These are phyloP conservation scores for Purshia tridentata DNA, from an alignment of 306 rosid species.

Conservation along the genomic window DNA sequence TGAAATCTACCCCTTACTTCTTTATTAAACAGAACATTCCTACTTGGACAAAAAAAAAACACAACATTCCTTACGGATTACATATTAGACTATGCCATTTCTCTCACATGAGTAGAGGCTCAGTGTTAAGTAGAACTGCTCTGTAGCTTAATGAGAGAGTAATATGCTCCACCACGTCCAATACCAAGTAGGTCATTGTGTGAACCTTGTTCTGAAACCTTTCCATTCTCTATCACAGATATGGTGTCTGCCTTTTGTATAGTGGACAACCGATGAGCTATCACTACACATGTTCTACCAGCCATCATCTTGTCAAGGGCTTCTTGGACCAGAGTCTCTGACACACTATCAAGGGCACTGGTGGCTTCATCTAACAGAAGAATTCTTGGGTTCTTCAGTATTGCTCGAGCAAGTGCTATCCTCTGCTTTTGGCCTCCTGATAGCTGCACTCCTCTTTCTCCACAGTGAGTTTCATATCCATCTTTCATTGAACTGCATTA, in stretches of 20 bases:
- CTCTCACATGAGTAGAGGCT: neutral
- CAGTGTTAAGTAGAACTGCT: slow-evolving; percentile 1
- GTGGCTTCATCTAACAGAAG: slow-evolving; percentile 59
- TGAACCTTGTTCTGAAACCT: slow-evolving; percentile 47
- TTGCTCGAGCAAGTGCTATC: slow-evolving; percentile 50
- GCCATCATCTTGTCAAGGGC: slow-evolving; percentile 47
- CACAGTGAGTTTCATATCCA: slow-evolving; percentile 46
- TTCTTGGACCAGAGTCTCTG: slow-evolving; percentile 58
- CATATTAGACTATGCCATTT: neutral
- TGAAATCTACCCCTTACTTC: neutral
- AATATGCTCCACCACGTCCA: slow-evolving; percentile 40
- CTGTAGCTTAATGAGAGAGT: slow-evolving; percentile 47
- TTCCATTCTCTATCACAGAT: slow-evolving; percentile 49
- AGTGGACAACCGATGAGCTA: slow-evolving; percentile 52
- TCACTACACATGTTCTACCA: slow-evolving; percentile 48
- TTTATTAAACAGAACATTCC: neutral
- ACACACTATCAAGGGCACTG: slow-evolving; percentile 52
- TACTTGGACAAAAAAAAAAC: neutral
- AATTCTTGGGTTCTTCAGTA: slow-evolving; percentile 45
- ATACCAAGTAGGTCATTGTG: slow-evolving; percentile 32
- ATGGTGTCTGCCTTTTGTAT: slow-evolving; percentile 42
- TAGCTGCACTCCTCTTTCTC: slow-evolving; percentile 55
- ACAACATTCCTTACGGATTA: neutral
- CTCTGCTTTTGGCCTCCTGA: slow-evolving; percentile 58
- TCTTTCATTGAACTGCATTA: slow-evolving; percentile 29